Conservation (phyloP, 805 yeast species). For the Saturnispora sekii region DNA sequence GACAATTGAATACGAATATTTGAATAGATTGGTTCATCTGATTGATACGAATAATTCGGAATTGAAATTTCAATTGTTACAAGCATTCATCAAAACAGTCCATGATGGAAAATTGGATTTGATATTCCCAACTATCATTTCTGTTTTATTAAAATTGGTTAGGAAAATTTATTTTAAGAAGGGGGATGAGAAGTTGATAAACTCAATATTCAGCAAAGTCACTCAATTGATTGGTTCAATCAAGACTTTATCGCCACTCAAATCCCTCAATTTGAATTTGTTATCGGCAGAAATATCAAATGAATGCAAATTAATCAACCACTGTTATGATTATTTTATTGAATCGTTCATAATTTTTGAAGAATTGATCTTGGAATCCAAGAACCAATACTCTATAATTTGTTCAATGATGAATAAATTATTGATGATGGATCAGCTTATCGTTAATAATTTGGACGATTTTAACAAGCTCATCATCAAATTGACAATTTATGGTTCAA, state of each 20-base stretch:
- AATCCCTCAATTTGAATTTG: conserved; percentile 42
- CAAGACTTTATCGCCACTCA: conserved; percentile 26
- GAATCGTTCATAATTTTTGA: conserved; percentile 84
- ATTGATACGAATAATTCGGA: conserved; percentile 40
- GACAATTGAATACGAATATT: conserved; percentile 42
- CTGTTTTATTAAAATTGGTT: conserved; percentile 49
- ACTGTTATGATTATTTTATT: conserved; percentile 79
- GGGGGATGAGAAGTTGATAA: conserved; percentile 15
- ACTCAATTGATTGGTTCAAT: conserved; percentile 65
- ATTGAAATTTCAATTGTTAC: conserved; percentile 36
- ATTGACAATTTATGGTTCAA: conserved; percentile 80
- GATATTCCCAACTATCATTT: conserved; percentile 66
- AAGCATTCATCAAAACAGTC: conserved; percentile 38
- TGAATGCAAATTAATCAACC: conserved; percentile 58
- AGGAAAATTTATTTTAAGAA: conserved; percentile 27
- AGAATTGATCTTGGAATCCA: conserved; percentile 41
- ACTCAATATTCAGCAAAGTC: conserved; percentile 55
- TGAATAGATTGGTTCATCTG: conserved; percentile 64
- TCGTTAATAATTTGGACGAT: conserved; percentile 38
- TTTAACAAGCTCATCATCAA: conserved; percentile 79
- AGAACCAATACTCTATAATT: conserved; percentile 40
- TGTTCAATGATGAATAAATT: conserved; percentile 38
- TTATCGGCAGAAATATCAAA: conserved; percentile 72
- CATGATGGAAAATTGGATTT: conserved; percentile 41
- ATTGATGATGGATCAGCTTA: conserved; percentile 33